These are phyloP conservation scores for Pseudocercospora eumusae DNA, from an alignment of 2,329 filamentous ascomycete species.

Conservation along the genomic window DNA sequence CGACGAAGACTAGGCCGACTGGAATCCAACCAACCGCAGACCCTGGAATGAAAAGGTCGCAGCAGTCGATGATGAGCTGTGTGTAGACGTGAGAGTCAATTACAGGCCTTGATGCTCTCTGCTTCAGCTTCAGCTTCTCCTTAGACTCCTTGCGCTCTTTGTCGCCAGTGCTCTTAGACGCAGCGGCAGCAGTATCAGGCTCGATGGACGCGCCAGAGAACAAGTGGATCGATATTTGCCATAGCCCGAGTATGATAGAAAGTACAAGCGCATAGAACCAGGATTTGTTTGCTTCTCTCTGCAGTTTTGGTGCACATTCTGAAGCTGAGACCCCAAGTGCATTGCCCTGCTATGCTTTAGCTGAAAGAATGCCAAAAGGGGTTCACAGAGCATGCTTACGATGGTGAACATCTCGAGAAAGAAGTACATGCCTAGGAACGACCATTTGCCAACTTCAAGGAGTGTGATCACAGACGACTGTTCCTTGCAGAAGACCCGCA, in stretches of 20 bases:
- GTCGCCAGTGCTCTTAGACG: not conserved
- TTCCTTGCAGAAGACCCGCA: slow-evolving; percentile 17
- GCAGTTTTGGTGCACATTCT: slow-evolving; percentile 49
- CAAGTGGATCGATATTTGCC: slow-evolving; percentile 43
- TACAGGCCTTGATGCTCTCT: not conserved
- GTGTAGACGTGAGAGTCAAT: slow-evolving; percentile 35
- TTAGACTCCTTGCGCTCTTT: not conserved
- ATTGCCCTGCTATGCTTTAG: slow-evolving; percentile 33
- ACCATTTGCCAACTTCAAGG: slow-evolving; percentile 60
- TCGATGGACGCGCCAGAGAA: not conserved
- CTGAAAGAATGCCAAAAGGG: too few relatives aligned
- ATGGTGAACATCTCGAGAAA: slow-evolving; percentile 66
- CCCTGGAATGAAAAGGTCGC: slow-evolving; percentile 66
- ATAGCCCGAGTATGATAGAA: slow-evolving; percentile 49
- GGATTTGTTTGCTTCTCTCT: slow-evolving; percentile 65
- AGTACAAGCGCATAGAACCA: slow-evolving; percentile 66
- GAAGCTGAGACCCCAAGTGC: slow-evolving; percentile 55
- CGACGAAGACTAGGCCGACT: slow-evolving; percentile 55
- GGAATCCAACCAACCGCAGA: slow-evolving; percentile 62
- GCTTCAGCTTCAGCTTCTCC: not conserved
- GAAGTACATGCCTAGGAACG: slow-evolving; percentile 66
- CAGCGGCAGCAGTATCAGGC: not conserved
- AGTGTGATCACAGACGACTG: slow-evolving; percentile 40
- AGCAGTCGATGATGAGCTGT: slow-evolving; percentile 57
- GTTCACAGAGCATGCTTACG: slow-evolving; percentile 47